Base-by-base conservation (phyloP, 1,139 yeast species). In the Entelexis sorbosivorans region DNA sequence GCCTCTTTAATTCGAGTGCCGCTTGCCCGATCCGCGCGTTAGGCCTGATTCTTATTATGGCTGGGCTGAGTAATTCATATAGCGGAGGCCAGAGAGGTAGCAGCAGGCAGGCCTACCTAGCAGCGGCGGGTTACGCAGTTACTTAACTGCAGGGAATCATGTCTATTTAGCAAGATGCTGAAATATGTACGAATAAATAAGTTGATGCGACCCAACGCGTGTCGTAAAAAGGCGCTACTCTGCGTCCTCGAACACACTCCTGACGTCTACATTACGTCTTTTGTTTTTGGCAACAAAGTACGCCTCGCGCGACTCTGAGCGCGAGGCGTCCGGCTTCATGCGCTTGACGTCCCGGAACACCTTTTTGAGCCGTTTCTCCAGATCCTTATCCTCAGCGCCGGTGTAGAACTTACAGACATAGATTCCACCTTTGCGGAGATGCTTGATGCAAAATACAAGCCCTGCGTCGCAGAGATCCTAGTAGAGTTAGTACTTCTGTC, bases 401-500 rank as follows among this genome's bases (percentile, higher is more conserved):
- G 79, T 71, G 58, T 76, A 78, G 55, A 85, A 74, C 63, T 93
- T 81, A 59, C 94, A 76, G 6, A 88, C 80, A 60, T 87, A 77
- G 8, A 73, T 67, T 1, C 98, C 98, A 10, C 76, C 76, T 13
- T 81, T 78, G 56, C 73, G 78, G 51, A 91, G 68, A 3, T 82
- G 65, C 55, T 81, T 86, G 49, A 85, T 75, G 2, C 88, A 80
- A 52, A 89, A 74, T 14, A 86, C 72, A 54, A 91, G 69, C 0
- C 96, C 89, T 0, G 97, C 96, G 63, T 91, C 96, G 57, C 96
- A 91, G 51, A 91, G 69, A 64, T 89, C 96, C 76, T 78, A 56
- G 8, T 46, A 42, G 52, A n/a, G 53, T 50, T 50, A 50, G 52
- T 50, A 6, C 3, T 34, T 39, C 16, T 26, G 29, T 14, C 39